These are phyloP conservation scores for Mortierella sp. DNA, from an alignment of 371 early-diverging fungal genomes.

Conservation along the genomic window DNA sequence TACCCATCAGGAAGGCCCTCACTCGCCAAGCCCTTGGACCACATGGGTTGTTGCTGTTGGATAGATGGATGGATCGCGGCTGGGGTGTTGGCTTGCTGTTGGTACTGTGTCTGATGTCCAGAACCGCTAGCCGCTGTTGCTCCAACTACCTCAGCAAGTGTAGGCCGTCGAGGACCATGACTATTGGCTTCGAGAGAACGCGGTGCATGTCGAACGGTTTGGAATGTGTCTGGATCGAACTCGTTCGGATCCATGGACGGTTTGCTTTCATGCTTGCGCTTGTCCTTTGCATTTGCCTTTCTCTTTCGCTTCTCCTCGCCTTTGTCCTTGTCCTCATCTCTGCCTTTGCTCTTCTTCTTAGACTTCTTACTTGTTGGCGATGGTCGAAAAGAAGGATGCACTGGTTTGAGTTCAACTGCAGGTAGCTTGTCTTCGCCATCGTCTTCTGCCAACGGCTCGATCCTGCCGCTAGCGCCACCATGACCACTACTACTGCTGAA, in stretches of 20 bases:
- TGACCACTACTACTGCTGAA: background rate
- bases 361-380: background rate
- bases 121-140: background rate
- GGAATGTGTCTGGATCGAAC: conserved; percentile 25
- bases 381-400: background rate
- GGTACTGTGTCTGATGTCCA: background rate
- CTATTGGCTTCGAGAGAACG: background rate
- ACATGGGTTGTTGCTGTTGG: conserved; percentile 8
- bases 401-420: conserved; percentile 25
- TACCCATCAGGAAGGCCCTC: conserved; percentile 27
- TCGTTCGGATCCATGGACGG: too few relatives aligned
- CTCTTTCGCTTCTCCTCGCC: background rate
- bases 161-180: background rate
- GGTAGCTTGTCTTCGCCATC: background rate
- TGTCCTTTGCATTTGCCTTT: too few relatives aligned
- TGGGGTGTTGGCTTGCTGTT: conserved; percentile 6
- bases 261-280: too few relatives aligned
- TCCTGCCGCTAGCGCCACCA: background rate
- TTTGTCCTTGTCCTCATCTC: background rate
- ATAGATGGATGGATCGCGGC: too few relatives aligned
- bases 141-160: background rate
- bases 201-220: conserved; percentile 31
- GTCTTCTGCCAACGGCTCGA: too few relatives aligned
- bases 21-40: conserved; percentile 49
- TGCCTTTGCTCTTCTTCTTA: background rate